Percentiles rank a stretch among this genome's conserved stretches.
Evolutionary conservation across 2,329 filamentous ascomycete genomes (phyloP).

Genomic region (Xylariaceae sp.): DNA sequence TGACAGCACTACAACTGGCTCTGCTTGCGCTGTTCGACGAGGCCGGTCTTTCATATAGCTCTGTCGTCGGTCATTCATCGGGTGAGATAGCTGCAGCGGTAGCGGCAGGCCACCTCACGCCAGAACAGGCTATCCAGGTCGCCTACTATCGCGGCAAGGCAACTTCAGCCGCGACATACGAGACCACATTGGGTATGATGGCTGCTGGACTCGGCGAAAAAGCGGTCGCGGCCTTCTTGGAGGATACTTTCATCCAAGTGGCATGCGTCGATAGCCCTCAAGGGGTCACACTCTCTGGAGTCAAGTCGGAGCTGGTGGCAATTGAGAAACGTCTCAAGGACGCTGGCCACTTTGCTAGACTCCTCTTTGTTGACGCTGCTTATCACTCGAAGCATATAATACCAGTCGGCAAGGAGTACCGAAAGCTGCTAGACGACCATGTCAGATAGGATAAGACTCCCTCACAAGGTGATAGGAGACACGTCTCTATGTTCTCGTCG

Average conservation of each 20-base stretch:
- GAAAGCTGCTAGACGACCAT: conserved; percentile 6
- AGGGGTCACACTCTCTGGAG: conserved; percentile 26
- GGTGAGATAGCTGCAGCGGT: conserved; percentile 22
- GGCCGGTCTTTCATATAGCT: conserved; percentile 8
- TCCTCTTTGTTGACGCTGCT: conserved; percentile 21
- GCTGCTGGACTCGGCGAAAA: conserved; percentile 18
- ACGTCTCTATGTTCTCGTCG: conserved; percentile 13
- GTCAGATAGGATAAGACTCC: not conserved
- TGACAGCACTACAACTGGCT: conserved; percentile 16
- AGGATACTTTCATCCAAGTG: conserved; percentile 7
- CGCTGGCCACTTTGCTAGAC: conserved; percentile 20
- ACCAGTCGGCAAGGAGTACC: conserved; percentile 10
- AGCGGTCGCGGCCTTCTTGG: not conserved
- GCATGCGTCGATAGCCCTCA: conserved; percentile 29
- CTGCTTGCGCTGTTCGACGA: conserved; percentile 8
- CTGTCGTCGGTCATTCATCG: conserved; percentile 21
- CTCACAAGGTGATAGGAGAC: too few species aligned
- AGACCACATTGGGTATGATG: conserved; percentile 15
- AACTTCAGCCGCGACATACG: not conserved
- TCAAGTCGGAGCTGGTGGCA: not conserved
- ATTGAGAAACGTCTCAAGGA: not conserved
- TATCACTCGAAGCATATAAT: conserved; percentile 21
- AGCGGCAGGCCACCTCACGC: conserved; percentile 7
- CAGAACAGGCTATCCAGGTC: conserved; percentile 9
- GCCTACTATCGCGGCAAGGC: conserved; percentile 18